Evolutionary conservation across 345 rosid species (phyloP), one percentile per base, ranked within the genome.

Genomic region (Syzygium grande): DNA sequence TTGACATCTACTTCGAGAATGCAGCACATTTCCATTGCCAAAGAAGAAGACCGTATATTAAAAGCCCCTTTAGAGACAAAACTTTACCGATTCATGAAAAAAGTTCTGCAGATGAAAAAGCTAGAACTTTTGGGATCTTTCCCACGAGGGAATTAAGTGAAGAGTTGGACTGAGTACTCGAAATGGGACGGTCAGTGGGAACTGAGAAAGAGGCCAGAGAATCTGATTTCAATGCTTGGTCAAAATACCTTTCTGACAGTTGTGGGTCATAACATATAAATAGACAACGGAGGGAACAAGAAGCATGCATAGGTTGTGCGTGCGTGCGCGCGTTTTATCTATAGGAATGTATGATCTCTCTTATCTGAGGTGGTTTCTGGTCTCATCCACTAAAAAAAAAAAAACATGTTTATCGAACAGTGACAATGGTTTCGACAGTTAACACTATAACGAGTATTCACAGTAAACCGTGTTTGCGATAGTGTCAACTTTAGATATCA

Each of bases 1-100:
- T 95, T 92, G 91, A 95, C 93, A 22, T 94, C 94, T 13, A 93
- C 94, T 91, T 90, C 88, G 88, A 92, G 93, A 88, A 90, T 88
- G 88, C 92, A 90, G 88, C 92, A 87, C n/a, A 15, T n/a, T 87
- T 88, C 91, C 93, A 93, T 93, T 84, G 13, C 15, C 15, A 5
- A 2, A 63, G 77, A 29, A 3, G 21, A 29, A 63, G 77, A 63
- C 77, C 29, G 77, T 38, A 63, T 29, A 16, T 34, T 6, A 63
- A 2, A 63, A 63, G 29, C 34, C 34, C 21, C 41, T 29, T 6
- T n/a, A 29, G 21, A 63, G 38, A 63, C 34, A 29, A 14, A n/a
- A n/a, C 77, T 29, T 7, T 1, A 63, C 41, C 17, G 5, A 41
- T 63, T 63, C 38, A 1, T 3, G 19, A 13, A 27, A 52, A 11